These are phyloP conservation scores for Xylogone sp. DNA, from an alignment of 2,329 filamentous ascomycete species.

Conservation along the genomic window DNA sequence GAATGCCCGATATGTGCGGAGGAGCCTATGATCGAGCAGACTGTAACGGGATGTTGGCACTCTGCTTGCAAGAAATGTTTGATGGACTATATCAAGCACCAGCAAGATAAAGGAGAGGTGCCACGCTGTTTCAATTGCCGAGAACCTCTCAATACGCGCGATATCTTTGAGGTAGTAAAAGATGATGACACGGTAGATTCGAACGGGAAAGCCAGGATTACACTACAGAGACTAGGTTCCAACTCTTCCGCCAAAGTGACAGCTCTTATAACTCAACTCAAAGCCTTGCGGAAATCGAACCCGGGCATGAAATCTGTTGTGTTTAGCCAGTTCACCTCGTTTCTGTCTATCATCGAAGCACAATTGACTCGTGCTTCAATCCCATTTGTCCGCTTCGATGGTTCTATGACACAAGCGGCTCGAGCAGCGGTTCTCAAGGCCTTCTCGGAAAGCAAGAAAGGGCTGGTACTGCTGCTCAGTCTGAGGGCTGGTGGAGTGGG, in stretches of 20 bases:
- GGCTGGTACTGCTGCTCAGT: slow-evolving; percentile 76
- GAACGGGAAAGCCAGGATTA: slow-evolving; percentile 48
- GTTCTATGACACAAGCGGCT: slow-evolving; percentile 80
- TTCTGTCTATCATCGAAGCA: slow-evolving; percentile 85
- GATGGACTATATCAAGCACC: slow-evolving; percentile 84
- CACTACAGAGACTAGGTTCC: slow-evolving; percentile 55
- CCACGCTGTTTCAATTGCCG: slow-evolving; percentile 91
- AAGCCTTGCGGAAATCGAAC: slow-evolving; percentile 60
- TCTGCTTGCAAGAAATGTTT: slow-evolving; percentile 93
- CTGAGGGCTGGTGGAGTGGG: slow-evolving; percentile 90
- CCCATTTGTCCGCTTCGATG: slow-evolving; percentile 82
- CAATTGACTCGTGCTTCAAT: slow-evolving; percentile 71
- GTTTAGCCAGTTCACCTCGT: slow-evolving; percentile 97
- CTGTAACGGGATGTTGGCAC: slow-evolving; percentile 96
- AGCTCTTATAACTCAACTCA: slow-evolving; percentile 72
- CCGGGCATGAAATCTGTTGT: slow-evolving; percentile 80
- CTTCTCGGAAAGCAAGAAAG: slow-evolving; percentile 61
- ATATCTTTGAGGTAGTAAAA: slow-evolving; percentile 88
- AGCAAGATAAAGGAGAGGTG: slow-evolving; percentile 69
- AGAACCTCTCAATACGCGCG: slow-evolving; percentile 72
- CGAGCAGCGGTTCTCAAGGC: slow-evolving; percentile 73
- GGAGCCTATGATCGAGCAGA: slow-evolving; percentile 92
- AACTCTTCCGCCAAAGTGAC: slow-evolving; percentile 86
- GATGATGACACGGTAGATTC: slow-evolving; percentile 53
- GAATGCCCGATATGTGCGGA: slow-evolving; percentile 96